A percentile compares a stretch with the other conserved stretches of the same genome.
These are phyloP conservation scores for Diaporthe sp. DNA, from an alignment of 2,329 filamentous ascomycete genomes.

Conservation along the genomic window DNA sequence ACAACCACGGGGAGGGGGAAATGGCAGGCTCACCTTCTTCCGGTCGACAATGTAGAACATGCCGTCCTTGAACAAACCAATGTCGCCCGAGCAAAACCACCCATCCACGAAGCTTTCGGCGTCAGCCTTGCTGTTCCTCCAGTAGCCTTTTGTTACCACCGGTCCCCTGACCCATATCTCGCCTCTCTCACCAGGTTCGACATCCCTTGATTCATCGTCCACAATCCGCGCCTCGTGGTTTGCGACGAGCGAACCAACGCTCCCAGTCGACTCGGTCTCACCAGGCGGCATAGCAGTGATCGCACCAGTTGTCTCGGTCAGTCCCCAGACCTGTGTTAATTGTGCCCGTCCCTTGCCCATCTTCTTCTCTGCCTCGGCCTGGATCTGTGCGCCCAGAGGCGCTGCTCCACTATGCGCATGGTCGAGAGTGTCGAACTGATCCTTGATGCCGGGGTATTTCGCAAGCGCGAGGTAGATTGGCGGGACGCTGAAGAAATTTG, in stretches of 20 bases:
- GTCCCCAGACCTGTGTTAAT: conserved; percentile 68
- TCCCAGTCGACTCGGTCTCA: conserved; percentile 58
- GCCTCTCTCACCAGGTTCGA: conserved; percentile 58
- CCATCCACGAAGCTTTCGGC: conserved; percentile 66
- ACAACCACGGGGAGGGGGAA: background rate
- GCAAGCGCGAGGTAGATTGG: conserved; percentile 72
- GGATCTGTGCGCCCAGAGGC: conserved; percentile 67
- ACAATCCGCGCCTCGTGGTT: conserved; percentile 53
- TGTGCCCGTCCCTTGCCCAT: conserved; percentile 55
- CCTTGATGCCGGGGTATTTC: conserved; percentile 65
- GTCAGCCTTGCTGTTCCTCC: conserved; percentile 76
- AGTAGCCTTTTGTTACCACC: conserved; percentile 79
- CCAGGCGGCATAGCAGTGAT: conserved; percentile 60
- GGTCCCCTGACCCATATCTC: conserved; percentile 79
- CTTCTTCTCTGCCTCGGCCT: conserved; percentile 62
- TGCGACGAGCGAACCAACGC: conserved; percentile 56
- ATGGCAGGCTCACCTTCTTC: conserved; percentile 66
- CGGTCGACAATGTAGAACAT: conserved; percentile 85
- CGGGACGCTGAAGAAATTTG: conserved; percentile 70
- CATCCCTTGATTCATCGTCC: conserved; percentile 55
- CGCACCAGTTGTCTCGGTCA: conserved; percentile 67
- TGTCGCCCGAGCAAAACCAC: conserved; percentile 86
- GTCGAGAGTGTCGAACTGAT: conserved; percentile 65
- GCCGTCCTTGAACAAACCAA: conserved; percentile 77
- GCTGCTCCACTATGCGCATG: conserved; percentile 66